Percentiles rank a stretch among this genome's conserved stretches.
These are phyloP conservation scores for Neocatenulostroma microsporum DNA, from an alignment of 2,329 filamentous ascomycete genomes.

Conservation along the genomic window DNA sequence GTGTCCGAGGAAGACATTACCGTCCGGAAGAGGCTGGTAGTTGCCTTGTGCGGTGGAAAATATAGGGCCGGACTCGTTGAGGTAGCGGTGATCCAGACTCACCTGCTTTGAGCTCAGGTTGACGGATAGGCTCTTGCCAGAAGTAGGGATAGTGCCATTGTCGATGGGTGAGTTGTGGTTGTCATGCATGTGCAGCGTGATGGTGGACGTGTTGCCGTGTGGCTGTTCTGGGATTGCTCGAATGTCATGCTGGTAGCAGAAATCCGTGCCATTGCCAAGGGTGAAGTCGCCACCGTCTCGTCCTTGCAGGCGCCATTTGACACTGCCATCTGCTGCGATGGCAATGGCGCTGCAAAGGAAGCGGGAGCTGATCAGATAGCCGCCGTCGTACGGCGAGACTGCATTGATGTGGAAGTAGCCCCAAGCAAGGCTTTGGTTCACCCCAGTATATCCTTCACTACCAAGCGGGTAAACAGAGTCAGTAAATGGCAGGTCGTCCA, in stretches of 20 bases:
- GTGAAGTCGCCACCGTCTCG: constrained; percentile 18
- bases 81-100: constrained; percentile 1
- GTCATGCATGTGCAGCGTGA: constrained; percentile 18
- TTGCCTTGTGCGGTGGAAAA: constrained; percentile 18
- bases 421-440: constrained; percentile 12
- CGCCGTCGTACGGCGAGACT: constrained; percentile 15
- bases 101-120: constrained; percentile 7
- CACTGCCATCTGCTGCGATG: constrained; percentile 13
- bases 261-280: constrained; percentile 4
- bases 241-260: constrained; percentile 19
- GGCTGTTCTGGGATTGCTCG: constrained; percentile 10
- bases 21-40: constrained; percentile 14
- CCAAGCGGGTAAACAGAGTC: constrained; percentile 11
- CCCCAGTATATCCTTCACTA: constrained; percentile 8
- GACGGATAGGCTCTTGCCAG: constrained; percentile 14
- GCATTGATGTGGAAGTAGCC: constrained; percentile 26
- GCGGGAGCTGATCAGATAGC: constrained; percentile 20
- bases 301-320: constrained; percentile 21
- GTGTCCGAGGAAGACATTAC: constrained; percentile 18
- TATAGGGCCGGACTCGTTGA: constrained; percentile 9
- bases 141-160: constrained; percentile 9
- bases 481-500: constrained; percentile 11
- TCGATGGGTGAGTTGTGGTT: constrained; percentile 13
- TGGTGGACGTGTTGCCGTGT: constrained; percentile 1
- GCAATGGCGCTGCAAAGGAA: constrained; percentile 21